Evolutionary conservation across 257 asterid species (phyloP).

Genomic region (Capsicum chinense): DNA sequence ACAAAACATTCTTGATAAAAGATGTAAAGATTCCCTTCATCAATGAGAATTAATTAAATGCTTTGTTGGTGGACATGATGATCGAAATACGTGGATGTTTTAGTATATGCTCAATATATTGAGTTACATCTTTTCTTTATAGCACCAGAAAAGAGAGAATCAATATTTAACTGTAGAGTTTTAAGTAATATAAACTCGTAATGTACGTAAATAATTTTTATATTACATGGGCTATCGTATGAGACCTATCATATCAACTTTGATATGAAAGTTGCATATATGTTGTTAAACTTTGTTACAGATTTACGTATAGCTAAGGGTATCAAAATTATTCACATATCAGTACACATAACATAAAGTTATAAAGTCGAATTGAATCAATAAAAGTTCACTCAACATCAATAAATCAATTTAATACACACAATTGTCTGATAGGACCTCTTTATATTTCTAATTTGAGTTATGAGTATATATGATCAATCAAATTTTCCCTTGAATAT

Average conservation of each 20-base stretch:
- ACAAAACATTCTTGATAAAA: too few species aligned
- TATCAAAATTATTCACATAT: background rate
- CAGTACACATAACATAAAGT: background rate
- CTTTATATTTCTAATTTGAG: background rate
- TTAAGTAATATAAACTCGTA: background rate
- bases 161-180: background rate
- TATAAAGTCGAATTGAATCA: background rate
- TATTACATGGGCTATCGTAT: too few species aligned
- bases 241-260: background rate
- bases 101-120: background rate
- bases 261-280: background rate
- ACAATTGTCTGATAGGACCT: conserved; percentile 13
- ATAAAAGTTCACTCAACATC: background rate
- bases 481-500: conserved; percentile 2
- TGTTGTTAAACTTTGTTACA: background rate
- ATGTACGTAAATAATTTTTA: too few species aligned
- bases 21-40: background rate
- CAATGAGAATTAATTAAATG: background rate
- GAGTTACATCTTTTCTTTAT: background rate
- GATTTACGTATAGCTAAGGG: background rate
- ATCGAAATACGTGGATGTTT: background rate
- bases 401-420: background rate
- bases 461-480: background rate
- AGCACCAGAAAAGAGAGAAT: background rate
- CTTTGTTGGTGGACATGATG: conserved; percentile 12